Conservation (phyloP, 2,329 filamentous ascomycete genomes). For the Pseudomassariella vexata region DNA sequence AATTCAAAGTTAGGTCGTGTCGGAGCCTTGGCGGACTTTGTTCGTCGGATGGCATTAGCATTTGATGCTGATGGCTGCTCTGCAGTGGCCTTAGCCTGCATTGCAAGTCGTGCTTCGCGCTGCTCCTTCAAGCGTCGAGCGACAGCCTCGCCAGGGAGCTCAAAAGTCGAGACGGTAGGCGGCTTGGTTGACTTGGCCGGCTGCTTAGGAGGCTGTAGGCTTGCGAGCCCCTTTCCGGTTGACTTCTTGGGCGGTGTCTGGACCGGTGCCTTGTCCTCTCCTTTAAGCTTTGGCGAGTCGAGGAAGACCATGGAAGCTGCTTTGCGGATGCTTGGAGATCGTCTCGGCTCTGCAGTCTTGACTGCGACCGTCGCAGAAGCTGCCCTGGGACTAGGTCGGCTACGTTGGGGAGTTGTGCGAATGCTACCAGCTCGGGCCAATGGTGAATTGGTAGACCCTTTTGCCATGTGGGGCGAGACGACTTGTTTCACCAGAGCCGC, state of each 20-base stretch:
- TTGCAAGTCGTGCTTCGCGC: constrained; percentile 36
- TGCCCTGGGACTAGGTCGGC: constrained; percentile 11
- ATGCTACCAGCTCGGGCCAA: neutral
- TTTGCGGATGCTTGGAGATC: constrained; percentile 32
- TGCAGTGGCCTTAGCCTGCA: constrained; percentile 21
- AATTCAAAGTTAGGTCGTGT: constrained; percentile 55
- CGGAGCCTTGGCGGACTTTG: constrained; percentile 45
- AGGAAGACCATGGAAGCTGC: constrained; percentile 33
- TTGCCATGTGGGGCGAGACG: constrained; percentile 9
- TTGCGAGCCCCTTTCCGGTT: constrained; percentile 28
- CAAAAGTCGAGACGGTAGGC: constrained; percentile 50
- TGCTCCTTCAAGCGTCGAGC: constrained; percentile 53
- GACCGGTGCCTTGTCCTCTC: constrained; percentile 15
- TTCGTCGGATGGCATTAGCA: constrained; percentile 26
- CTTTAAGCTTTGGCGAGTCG: constrained; percentile 18
- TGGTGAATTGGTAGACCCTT: constrained; percentile 7
- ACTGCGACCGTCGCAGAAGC: constrained; percentile 34
- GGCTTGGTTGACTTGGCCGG: constrained; percentile 47
- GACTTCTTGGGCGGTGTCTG: constrained; percentile 21
- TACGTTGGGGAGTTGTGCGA: neutral
- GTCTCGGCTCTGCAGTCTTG: constrained; percentile 30
- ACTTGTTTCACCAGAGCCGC: constrained; percentile 19
- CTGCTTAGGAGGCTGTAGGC: constrained; percentile 39
- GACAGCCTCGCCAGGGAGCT: constrained; percentile 58
- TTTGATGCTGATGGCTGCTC: constrained; percentile 21